phyloP scores from a whole-genome alignment of 345 rosid species.

The Mercurialis annua region DNA sequence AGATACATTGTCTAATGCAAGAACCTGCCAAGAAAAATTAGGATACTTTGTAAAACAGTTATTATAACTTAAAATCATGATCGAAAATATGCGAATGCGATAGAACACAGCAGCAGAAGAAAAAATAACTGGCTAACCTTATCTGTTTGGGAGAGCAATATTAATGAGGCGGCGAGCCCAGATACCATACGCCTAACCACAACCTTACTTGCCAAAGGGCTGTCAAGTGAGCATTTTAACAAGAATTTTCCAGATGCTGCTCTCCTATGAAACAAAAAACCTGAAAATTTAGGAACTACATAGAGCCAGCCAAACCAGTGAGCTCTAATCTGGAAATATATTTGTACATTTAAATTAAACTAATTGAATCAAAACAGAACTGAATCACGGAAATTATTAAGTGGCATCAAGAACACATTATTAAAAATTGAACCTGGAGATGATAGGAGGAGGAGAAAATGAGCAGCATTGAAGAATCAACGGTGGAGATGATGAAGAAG shows the following conservation, averaged over 20 bases:
- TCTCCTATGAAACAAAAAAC: slow-evolving; percentile 25
- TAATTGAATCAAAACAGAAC: not conserved
- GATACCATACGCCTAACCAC: slow-evolving; percentile 39
- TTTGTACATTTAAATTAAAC: not conserved
- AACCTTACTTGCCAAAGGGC: slow-evolving; percentile 23
- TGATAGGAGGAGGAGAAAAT: slow-evolving; percentile 28
- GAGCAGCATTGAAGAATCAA: slow-evolving; percentile 28
- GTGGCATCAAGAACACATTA: not conserved
- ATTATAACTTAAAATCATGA: not conserved
- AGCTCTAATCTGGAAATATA: not conserved
- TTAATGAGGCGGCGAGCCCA: slow-evolving; percentile 61
- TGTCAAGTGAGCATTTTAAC: slow-evolving; percentile 43
- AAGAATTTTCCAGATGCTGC: slow-evolving; percentile 32
- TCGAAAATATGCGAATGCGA: not conserved
- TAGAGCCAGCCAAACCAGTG: not conserved
- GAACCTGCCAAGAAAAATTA: slow-evolving; percentile 42
- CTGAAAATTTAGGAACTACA: not conserved
- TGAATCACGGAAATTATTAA: not conserved
- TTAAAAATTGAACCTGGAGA: slow-evolving; percentile 25
- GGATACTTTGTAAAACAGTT: not conserved
- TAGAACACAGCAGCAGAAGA: not conserved
- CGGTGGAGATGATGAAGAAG: slow-evolving; percentile 22
- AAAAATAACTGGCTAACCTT: slow-evolving; percentile 45
- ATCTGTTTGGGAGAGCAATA: slow-evolving; percentile 53
- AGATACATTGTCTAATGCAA: slow-evolving; percentile 51